Base-by-base conservation (phyloP, 108 stramenopile species). In the Phaeodactylum tricornutum region DNA sequence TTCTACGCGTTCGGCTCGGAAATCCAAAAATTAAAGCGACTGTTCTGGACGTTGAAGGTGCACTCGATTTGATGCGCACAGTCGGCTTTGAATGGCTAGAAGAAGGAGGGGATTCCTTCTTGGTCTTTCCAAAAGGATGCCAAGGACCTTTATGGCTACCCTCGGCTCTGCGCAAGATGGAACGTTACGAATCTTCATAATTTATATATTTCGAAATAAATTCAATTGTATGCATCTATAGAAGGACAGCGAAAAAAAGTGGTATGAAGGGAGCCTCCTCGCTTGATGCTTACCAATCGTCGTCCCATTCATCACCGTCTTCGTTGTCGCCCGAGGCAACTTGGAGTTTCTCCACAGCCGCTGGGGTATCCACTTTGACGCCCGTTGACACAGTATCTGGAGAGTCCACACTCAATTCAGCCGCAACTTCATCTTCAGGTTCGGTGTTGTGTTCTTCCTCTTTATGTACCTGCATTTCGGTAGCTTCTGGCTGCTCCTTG, bases 11-110 rank as follows among this genome's bases (percentile, higher is more conserved):
- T 2, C 62, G 87, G 33, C 36, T 89, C 36, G 62, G 71, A 17
- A 89, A 89, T 61, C 43, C 80, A 9, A 89, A 84, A 59, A 89
- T 89, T 49, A 74, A 77, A 30, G 80, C 77, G 9, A 67, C 78
- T 2, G 61, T 89, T 25, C 64, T 76, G 15, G 74, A 84, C 50
- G 43, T 82, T 31, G 40, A 64, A 2, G 87, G 87, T 16, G 83
- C 70, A 21, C 48, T 89, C 35, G 80, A 84, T 24, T 31, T 89
- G 12, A 74, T 89, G 79, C 47, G 84, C 60, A 31, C 57, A 0
- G 55, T 67, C 24, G 83, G 81, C 8, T 89, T 89, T 53, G 40
- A 62, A 6, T 42, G 84, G 46, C 48, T 61, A 12, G 82, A 88
- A 47, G 78, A 79, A 1, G 73, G 66, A 35, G 75, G 77, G 8